Base-by-base conservation (phyloP, 2,329 filamentous ascomycete genomes). In the Trichoderma breve region DNA sequence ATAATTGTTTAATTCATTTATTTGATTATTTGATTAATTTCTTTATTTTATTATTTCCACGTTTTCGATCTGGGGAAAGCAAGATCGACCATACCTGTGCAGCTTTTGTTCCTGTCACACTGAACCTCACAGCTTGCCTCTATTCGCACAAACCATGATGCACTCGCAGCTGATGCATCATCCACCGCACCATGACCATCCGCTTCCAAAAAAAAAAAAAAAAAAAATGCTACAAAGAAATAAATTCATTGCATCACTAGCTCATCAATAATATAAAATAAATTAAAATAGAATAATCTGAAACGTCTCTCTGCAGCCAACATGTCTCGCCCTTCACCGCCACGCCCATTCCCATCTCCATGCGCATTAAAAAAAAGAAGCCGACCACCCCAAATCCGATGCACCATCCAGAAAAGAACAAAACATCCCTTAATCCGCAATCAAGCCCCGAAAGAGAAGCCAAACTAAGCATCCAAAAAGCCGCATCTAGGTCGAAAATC, bases 311-410 rank as follows among this genome's bases (percentile, higher is more conserved):
- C n/a, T 39, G 61, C 61, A 58, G 55, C 55, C 43, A 51, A 51
- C 55, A 57, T 39, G 64, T 39, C 64, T 57, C 51, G 64, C 51
- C 63, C 64, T 64, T 67, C 64, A 67, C 64, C 64, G 64, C 64
- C 28, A 28, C 21, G n/a, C 64, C 15, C n/a, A 67, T n/a, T 67
- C 39, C 36, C 63, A 66, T 66, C 34, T 7, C 34, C 14, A 15
- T 36, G 47, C 63, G 30, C 63, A 55, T 36, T 14, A 63, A 63
- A 55, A n/a, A n/a, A 3, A 36, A 36, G 32, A 36, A 36, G 5
- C 15, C 55, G 15, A 51, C 14, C 2, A 32, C 32, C 15, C 8
- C 43, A 28, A 51, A 11, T 11, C 61, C 30, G 30, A 64, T 32
- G 26, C 36, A 51, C 24, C 18, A 47, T 47, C 43, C 43, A 47